These are phyloP conservation scores for Zygoascus bituminiphila DNA, from an alignment of 805 yeast species.

Conservation along the genomic window DNA sequence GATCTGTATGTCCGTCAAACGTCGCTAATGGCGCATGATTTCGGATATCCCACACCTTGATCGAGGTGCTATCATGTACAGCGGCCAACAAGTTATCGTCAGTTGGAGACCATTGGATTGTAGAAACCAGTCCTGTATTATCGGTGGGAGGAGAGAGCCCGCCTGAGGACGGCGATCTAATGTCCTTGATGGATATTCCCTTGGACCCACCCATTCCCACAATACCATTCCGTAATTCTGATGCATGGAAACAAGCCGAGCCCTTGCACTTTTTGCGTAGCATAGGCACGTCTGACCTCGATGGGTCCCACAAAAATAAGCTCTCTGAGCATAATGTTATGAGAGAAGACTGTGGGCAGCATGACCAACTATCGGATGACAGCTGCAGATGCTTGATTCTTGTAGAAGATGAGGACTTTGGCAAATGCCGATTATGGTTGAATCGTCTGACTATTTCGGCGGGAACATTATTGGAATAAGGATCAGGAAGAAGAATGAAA, in stretches of 20 bases:
- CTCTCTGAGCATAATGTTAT: constrained; percentile 60
- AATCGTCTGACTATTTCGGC: constrained; percentile 75
- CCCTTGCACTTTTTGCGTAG: constrained; percentile 46
- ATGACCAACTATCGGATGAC: constrained; percentile 37
- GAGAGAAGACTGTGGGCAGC: constrained; percentile 38
- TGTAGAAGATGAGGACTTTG: constrained; percentile 2
- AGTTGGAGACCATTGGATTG: constrained; percentile 55
- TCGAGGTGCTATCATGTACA: constrained; percentile 47
- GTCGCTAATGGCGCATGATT: constrained; percentile 43
- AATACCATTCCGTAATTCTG: constrained; percentile 40
- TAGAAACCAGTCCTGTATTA: constrained; percentile 31
- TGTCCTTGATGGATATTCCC: constrained; percentile 69
- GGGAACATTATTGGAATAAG: constrained; percentile 35
- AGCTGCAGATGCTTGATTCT: constrained; percentile 32
- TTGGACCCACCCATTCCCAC: constrained; percentile 52
- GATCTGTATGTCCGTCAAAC: constrained; percentile 48
- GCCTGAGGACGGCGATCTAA: constrained; percentile 43
- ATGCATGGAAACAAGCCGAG: constrained; percentile 42
- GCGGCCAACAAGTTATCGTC: constrained; percentile 59
- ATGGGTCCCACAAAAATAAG: constrained; percentile 67
- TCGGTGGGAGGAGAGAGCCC: constrained; percentile 38
- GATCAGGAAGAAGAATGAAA: constrained; percentile 57
- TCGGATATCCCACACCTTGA: constrained; percentile 71
- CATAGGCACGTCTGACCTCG: constrained; percentile 52
- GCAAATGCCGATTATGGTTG: constrained; percentile 64